Conservation (phyloP, 306 rosid genomes). For the Mimosa bimucronata region DNA sequence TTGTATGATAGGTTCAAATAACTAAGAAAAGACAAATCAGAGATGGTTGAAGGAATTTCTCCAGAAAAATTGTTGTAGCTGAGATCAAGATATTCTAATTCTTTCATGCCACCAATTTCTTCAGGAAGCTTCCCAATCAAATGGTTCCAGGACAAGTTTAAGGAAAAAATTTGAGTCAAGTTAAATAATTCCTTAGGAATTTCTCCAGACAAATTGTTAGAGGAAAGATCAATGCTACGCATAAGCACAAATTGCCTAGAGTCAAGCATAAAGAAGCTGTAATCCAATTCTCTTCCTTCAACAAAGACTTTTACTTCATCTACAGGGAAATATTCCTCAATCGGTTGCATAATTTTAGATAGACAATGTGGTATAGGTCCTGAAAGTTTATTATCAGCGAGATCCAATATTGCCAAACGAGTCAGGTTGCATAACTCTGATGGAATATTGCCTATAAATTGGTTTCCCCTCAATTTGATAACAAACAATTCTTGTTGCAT, state of each 20-base stretch:
- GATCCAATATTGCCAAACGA: not conserved
- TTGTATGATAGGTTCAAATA: constrained; percentile 47
- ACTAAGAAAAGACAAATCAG: constrained; percentile 25
- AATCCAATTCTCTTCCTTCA: not conserved
- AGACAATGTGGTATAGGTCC: not conserved
- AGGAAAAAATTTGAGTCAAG: not conserved
- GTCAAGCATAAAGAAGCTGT: not conserved
- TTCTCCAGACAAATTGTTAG: constrained; percentile 28
- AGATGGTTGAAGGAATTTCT: constrained; percentile 29
- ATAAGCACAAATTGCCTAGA: too few relatives aligned
- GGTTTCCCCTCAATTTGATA: not conserved
- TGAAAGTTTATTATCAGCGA: not conserved
- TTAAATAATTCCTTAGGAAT: constrained; percentile 32
- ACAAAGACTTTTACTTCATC: not conserved
- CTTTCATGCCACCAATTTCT: constrained; percentile 28
- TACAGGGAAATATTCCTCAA: too few relatives aligned
- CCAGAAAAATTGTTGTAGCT: constrained; percentile 18
- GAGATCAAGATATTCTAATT: constrained; percentile 38
- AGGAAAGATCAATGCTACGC: not conserved
- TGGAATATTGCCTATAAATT: not conserved
- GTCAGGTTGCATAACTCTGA: not conserved
- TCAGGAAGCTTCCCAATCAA: constrained; percentile 30
- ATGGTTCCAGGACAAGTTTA: constrained; percentile 45
- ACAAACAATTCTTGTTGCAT: not conserved
- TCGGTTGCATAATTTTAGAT: not conserved